These are phyloP conservation scores for Cryptomeria japonica DNA, from an alignment of 75 land plant species.

Conservation along the genomic window DNA sequence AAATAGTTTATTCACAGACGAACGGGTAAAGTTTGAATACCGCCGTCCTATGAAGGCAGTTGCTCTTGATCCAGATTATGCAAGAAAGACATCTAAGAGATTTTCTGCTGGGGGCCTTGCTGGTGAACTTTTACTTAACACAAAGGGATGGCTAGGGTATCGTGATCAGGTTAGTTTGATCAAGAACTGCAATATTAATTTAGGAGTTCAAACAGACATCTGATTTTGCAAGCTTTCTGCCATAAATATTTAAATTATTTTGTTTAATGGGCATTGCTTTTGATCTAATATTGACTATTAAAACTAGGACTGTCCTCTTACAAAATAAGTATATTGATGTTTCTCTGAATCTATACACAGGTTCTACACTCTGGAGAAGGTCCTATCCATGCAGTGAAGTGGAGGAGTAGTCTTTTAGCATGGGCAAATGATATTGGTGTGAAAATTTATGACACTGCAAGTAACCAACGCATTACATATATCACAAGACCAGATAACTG, in stretches of 20 bases:
- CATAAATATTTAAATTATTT: neutral
- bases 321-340: slow-evolving; percentile 3
- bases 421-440: slow-evolving; percentile 99
- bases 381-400: slow-evolving; percentile 92
- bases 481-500: slow-evolving; percentile 82
- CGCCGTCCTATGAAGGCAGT: slow-evolving; percentile 97
- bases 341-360: slow-evolving; percentile 29
- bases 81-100: slow-evolving; percentile 65
- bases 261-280: neutral
- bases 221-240: neutral
- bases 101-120: slow-evolving; percentile 96
- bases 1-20: slow-evolving; percentile 88
- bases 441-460: slow-evolving; percentile 89
- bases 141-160: slow-evolving; percentile 88
- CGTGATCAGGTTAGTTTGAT: slow-evolving; percentile 64
- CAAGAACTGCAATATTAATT: neutral
- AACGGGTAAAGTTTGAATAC: slow-evolving; percentile 81
- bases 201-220: neutral
- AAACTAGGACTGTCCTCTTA: neutral
- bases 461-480: slow-evolving; percentile 82
- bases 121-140: slow-evolving; percentile 76
- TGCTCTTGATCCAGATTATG: slow-evolving; percentile 93
- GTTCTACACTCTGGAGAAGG: slow-evolving; percentile 95
- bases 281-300: neutral
- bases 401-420: slow-evolving; percentile 91